Evolutionary conservation across 306 rosid genomes (phyloP).

Genomic region (Cajanus cajan): DNA sequence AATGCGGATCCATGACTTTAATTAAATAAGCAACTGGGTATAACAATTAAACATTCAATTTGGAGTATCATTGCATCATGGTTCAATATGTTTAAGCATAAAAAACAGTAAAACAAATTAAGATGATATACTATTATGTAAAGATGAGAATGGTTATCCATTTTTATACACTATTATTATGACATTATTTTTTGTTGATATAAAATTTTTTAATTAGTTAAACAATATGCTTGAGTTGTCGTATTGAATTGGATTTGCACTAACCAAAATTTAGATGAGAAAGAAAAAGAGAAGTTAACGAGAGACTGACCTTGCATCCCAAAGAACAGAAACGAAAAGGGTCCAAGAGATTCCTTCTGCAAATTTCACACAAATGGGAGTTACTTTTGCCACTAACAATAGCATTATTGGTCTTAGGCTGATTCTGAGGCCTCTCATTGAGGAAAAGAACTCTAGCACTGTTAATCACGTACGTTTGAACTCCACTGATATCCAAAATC

Average conservation of each 20-base stretch:
- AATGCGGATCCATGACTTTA: not conserved
- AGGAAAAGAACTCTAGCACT: slow-evolving; percentile 68
- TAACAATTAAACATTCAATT: not conserved
- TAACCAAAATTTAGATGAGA: not conserved
- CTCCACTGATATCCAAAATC: slow-evolving; percentile 55
- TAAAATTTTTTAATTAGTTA: too few relatives aligned
- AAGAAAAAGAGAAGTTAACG: not conserved
- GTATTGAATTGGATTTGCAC: too few relatives aligned
- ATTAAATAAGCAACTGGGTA: not conserved
- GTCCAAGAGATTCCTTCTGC: slow-evolving; percentile 61
- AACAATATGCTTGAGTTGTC: too few relatives aligned
- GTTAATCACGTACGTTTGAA: slow-evolving; percentile 74
- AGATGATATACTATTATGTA: too few relatives aligned
- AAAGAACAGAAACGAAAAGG: slow-evolving; percentile 68
- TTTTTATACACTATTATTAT: too few relatives aligned
- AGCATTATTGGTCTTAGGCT: slow-evolving; percentile 31
- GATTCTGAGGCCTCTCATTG: slow-evolving; percentile 67
- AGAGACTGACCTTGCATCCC: slow-evolving; percentile 69
- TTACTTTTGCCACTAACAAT: slow-evolving; percentile 26
- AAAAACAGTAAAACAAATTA: not conserved
- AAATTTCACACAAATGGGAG: slow-evolving; percentile 53
- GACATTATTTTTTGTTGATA: too few relatives aligned
- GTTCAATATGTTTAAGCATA: not conserved
- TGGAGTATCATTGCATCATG: not conserved
- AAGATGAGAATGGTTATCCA: too few relatives aligned